Evolutionary conservation across 2,329 filamentous ascomycete genomes (phyloP).

Genomic region (Coccinonectria pachysandricola): DNA sequence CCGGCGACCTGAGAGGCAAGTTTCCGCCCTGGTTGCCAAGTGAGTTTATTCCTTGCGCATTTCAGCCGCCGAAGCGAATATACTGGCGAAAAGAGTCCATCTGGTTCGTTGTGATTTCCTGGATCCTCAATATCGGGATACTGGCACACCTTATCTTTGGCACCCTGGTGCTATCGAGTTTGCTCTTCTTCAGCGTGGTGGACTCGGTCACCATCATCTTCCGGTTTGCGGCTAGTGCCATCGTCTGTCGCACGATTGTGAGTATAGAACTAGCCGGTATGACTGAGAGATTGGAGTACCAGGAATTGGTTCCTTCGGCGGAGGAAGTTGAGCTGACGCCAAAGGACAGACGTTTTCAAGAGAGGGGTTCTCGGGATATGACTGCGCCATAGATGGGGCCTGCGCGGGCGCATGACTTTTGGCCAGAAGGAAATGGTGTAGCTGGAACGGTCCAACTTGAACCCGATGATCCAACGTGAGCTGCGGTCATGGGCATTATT

Average conservation of each 20-base stretch:
- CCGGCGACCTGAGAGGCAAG: not conserved
- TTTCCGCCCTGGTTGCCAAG: slow-evolving; percentile 6
- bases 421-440: no score
- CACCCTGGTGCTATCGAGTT: slow-evolving; percentile 14
- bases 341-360: no score
- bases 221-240: slow-evolving; percentile 2
- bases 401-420: no score
- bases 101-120: slow-evolving; percentile 10
- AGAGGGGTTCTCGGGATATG: no score
- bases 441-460: no score
- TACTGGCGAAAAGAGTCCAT: slow-evolving; percentile 5
- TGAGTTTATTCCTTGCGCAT: slow-evolving; percentile 11
- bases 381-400: no score
- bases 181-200: slow-evolving; percentile 12
- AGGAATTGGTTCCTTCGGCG: not conserved
- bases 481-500: no score
- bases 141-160: slow-evolving; percentile 15
- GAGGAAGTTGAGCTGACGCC: slow-evolving; percentile 2
- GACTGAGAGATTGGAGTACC: slow-evolving; percentile 1
- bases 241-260: slow-evolving; percentile 2
- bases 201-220: slow-evolving; percentile 3
- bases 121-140: slow-evolving; percentile 11
- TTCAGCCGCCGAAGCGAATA: slow-evolving; percentile 9
- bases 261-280: slow-evolving; percentile 3
- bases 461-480: no score